Percentiles rank a stretch among this genome's conserved stretches.
Evolutionary conservation across 2,329 filamentous ascomycete species (phyloP).

Genomic region (Talaromyces sp.): DNA sequence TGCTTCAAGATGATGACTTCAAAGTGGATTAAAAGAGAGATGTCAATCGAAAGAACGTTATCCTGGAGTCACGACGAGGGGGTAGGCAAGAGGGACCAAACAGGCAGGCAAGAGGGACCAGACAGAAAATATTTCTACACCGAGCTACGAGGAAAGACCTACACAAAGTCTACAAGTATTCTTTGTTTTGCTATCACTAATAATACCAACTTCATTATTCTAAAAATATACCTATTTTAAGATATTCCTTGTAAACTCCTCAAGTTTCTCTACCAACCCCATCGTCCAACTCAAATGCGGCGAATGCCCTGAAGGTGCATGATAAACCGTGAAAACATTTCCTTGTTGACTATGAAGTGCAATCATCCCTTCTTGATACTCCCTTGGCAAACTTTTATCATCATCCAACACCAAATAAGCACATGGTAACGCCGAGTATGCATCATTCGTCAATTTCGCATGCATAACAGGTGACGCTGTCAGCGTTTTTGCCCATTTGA

Average conservation of each 20-base stretch:
- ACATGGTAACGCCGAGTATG: constrained; percentile 27
- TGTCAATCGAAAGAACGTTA: no score
- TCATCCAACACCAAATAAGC: constrained; percentile 29
- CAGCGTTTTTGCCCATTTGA: constrained; percentile 17
- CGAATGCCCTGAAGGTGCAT: constrained; percentile 24
- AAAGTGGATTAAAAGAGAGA: no score
- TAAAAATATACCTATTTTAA: no score
- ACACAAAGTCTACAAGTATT: no score
- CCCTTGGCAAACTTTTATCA: constrained; percentile 24
- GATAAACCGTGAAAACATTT: constrained; percentile 22
- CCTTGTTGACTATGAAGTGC: constrained; percentile 16
- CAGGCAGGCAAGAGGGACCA: no score
- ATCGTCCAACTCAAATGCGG: constrained; percentile 30
- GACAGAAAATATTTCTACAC: no score
- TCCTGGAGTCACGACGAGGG: no score
- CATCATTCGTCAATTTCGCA: constrained; percentile 25
- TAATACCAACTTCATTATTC: no score
- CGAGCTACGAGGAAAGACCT: no score
- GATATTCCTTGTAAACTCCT: background rate
- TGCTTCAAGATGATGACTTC: no score
- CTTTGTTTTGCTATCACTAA: no score
- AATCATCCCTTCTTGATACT: constrained; percentile 30
- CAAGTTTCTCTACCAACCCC: constrained; percentile 15
- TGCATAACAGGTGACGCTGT: background rate
- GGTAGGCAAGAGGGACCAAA: no score